Conservation (phyloP, 495 filamentous ascomycete species). For the Penicillium longicatenatum region DNA sequence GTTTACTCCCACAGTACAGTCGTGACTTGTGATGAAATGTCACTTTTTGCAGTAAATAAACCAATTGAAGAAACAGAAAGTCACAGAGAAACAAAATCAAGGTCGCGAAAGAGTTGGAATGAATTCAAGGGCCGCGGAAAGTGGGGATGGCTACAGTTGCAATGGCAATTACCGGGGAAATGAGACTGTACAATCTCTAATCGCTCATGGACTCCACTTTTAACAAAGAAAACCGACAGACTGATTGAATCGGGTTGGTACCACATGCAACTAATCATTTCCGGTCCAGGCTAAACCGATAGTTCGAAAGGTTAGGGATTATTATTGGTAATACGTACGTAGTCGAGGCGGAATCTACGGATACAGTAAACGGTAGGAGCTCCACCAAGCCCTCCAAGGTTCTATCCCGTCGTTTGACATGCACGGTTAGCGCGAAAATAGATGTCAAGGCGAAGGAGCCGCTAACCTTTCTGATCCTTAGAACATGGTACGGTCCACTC, state of each 20-base stretch:
- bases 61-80: not conserved
- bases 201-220: not conserved
- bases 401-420: not conserved
- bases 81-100: too few relatives aligned
- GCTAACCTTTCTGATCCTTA: slow-evolving; percentile 12
- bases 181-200: not conserved
- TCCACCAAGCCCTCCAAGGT: not conserved
- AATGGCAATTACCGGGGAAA: slow-evolving; percentile 5
- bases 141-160: not conserved
- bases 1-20: too few relatives aligned
- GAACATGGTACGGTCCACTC: too few relatives aligned
- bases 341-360: not conserved
- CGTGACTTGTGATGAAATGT: not conserved
- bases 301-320: not conserved
- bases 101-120: not conserved
- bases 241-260: not conserved
- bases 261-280: slow-evolving; percentile 4
- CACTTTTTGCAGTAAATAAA: not conserved
- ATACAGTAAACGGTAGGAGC: not conserved
- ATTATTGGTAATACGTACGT: not conserved
- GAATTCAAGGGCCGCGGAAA: not conserved
- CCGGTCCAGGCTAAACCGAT: not conserved
- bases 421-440: not conserved
- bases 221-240: not conserved
- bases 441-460: not conserved